Conservation (phyloP, 1,284 basidiomycete species). For the Earliella scabrosa region DNA sequence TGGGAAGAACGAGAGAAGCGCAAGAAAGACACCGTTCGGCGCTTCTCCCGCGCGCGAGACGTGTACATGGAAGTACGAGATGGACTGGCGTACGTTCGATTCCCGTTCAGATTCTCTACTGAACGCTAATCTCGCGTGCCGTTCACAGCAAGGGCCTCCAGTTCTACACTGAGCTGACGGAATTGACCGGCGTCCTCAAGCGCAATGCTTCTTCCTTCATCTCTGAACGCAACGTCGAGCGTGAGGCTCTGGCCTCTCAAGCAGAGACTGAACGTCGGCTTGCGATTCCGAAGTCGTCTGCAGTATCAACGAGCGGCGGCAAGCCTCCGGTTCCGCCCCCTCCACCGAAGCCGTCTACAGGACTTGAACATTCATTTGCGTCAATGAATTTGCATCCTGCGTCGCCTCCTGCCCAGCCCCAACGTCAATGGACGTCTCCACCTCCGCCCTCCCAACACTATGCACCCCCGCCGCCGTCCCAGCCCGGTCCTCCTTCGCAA, state of each 20-base stretch:
- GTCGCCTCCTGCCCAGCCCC: slow-evolving; percentile 39
- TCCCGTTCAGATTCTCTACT: slow-evolving; percentile 10
- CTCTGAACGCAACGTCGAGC: slow-evolving; percentile 67
- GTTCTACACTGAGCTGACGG: slow-evolving; percentile 87
- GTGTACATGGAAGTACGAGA: slow-evolving; percentile 87
- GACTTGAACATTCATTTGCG: slow-evolving; percentile 54
- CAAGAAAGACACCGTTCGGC: slow-evolving; percentile 73
- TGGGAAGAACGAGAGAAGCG: slow-evolving; percentile 82
- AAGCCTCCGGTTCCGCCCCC: slow-evolving; percentile 56
- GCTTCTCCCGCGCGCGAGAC: slow-evolving; percentile 79
- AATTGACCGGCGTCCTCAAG: slow-evolving; percentile 64
- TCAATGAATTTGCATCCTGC: slow-evolving; percentile 51
- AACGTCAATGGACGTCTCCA: slow-evolving; percentile 32
- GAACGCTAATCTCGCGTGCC: slow-evolving; percentile 5
- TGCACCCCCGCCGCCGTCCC: slow-evolving; percentile 28
- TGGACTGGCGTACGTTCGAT: slow-evolving; percentile 72
- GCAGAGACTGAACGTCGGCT: slow-evolving; percentile 74
- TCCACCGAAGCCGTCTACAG: slow-evolving; percentile 40
- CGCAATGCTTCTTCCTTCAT: slow-evolving; percentile 70
- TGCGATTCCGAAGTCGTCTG: slow-evolving; percentile 36
- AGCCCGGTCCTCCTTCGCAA: slow-evolving; percentile 34
- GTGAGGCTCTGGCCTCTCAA: slow-evolving; percentile 69
- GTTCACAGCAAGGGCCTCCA: slow-evolving; percentile 76
- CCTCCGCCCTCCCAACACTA: slow-evolving; percentile 31
- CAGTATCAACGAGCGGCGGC: slow-evolving; percentile 48